Percentiles rank a stretch among this genome's conserved stretches.
Evolutionary conservation across 495 filamentous ascomycete genomes (phyloP).

Genomic region (Penicillium manginii): DNA sequence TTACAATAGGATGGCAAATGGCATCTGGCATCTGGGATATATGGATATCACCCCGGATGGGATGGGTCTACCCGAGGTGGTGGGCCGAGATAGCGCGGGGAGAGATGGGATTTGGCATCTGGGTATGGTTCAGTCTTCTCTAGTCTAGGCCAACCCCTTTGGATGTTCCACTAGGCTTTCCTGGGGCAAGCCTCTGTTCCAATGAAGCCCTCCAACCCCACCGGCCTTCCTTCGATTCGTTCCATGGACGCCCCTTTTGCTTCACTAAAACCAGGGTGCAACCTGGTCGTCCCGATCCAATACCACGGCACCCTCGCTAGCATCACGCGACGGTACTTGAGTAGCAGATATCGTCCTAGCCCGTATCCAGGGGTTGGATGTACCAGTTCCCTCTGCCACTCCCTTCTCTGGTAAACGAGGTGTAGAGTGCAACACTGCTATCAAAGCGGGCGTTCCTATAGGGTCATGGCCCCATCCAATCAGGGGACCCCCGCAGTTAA

Average conservation of each 20-base stretch:
- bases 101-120: not conserved
- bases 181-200: too few species aligned
- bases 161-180: too few species aligned
- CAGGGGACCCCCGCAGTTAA: not conserved
- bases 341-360: too few species aligned
- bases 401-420: too few species aligned
- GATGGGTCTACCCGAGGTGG: too few species aligned
- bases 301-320: slow-evolving; percentile 11
- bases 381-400: not conserved
- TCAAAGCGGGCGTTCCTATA: slow-evolving; percentile 25
- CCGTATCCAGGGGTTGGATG: not conserved
- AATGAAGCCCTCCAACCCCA: too few species aligned
- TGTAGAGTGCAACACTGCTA: slow-evolving; percentile 29
- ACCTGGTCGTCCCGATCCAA: slow-evolving; percentile 11
- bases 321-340: slow-evolving; percentile 13
- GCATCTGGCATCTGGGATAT: too few species aligned
- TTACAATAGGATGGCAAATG: not conserved
- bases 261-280: slow-evolving; percentile 5
- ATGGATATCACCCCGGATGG: too few species aligned
- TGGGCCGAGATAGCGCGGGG: not conserved
- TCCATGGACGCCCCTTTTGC: not conserved
- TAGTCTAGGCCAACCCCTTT: too few species aligned
- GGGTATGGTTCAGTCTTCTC: too few species aligned
- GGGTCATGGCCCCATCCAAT: not conserved
- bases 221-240: not conserved